phyloP scores from a whole-genome alignment of 208 protist genomes.

The Crithidia thermophila region DNA sequence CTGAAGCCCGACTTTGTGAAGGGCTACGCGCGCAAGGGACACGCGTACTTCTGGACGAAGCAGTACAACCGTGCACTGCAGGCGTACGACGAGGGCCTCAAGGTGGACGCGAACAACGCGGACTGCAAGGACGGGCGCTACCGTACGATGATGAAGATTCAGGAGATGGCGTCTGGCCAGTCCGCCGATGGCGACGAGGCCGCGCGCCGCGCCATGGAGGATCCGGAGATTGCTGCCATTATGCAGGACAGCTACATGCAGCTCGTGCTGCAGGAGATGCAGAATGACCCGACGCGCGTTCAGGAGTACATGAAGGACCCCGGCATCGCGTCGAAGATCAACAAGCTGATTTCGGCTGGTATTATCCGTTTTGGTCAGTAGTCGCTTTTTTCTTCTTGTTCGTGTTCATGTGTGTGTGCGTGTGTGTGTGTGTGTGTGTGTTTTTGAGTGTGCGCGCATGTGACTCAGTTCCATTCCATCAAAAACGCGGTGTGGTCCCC shows the following conservation, averaged over 20 bases:
- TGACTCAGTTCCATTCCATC: too few species aligned
- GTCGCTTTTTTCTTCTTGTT: background rate
- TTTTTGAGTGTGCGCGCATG: too few species aligned
- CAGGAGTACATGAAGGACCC: slow-evolving; percentile 95
- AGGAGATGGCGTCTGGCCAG: slow-evolving; percentile 88
- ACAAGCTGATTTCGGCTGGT: slow-evolving; percentile 96
- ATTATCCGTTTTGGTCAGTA: slow-evolving; percentile 92
- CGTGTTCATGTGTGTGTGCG: background rate
- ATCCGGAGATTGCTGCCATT: slow-evolving; percentile 96
- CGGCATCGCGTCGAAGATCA: slow-evolving; percentile 91
- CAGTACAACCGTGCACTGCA: slow-evolving; percentile 96
- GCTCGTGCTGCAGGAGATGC: slow-evolving; percentile 90
- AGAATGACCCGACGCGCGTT: slow-evolving; percentile 86
- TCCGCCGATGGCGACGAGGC: slow-evolving; percentile 87
- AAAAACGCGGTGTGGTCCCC: too few species aligned
- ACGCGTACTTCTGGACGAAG: slow-evolving; percentile 95
- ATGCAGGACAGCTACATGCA: slow-evolving; percentile 94
- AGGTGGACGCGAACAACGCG: slow-evolving; percentile 91
- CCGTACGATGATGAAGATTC: slow-evolving; percentile 92
- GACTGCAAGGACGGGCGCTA: slow-evolving; percentile 90
- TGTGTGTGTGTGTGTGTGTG: background rate
- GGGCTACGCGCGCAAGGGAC: slow-evolving; percentile 89
- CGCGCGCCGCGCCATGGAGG: slow-evolving; percentile 89
- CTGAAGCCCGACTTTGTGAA: slow-evolving; percentile 96
- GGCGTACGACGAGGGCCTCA: slow-evolving; percentile 95